Percentiles rank a stretch among this genome's conserved stretches.
These are phyloP conservation scores for Pelagomonas calceolata DNA, from an alignment of 108 stramenopile genomes.

Conservation along the genomic window DNA sequence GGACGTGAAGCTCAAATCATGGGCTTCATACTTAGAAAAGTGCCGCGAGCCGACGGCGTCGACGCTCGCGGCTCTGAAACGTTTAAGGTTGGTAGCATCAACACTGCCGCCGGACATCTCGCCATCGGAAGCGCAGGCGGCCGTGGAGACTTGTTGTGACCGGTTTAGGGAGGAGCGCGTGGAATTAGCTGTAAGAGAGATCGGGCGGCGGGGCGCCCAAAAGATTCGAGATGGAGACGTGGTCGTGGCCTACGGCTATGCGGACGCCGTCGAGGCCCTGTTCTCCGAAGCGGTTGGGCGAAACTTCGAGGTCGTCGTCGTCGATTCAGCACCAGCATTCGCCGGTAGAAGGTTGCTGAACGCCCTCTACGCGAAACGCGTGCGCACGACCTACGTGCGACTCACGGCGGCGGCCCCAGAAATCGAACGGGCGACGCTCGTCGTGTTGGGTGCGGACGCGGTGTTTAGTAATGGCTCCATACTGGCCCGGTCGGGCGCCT, in stretches of 20 bases:
- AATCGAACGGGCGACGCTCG: slow-evolving; percentile 88
- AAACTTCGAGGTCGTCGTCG: slow-evolving; percentile 76
- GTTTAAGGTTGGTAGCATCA: slow-evolving; percentile 66
- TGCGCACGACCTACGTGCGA: slow-evolving; percentile 72
- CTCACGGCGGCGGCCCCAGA: slow-evolving; percentile 80
- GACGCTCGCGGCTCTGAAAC: slow-evolving; percentile 93
- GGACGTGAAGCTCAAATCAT: slow-evolving; percentile 66
- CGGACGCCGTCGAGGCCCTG: slow-evolving; percentile 54
- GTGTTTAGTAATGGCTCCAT: slow-evolving; percentile 89
- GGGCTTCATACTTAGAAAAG: too few species aligned
- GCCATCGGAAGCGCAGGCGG: slow-evolving; percentile 55
- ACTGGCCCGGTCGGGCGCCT: slow-evolving; percentile 78
- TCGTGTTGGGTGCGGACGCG: slow-evolving; percentile 89
- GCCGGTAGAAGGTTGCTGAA: slow-evolving; percentile 68
- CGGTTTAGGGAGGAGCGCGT: slow-evolving; percentile 75
- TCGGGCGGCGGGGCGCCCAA: slow-evolving; percentile 57
- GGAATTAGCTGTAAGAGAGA: slow-evolving; percentile 71
- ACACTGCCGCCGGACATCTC: slow-evolving; percentile 68
- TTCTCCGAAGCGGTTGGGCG: slow-evolving; percentile 31
- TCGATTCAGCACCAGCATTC: slow-evolving; percentile 68
- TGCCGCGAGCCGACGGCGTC: slow-evolving; percentile 81
- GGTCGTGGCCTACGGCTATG: slow-evolving; percentile 72
- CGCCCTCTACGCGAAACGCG: slow-evolving; percentile 51
- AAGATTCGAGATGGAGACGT: slow-evolving; percentile 86
- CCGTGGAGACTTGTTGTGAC: slow-evolving; percentile 66